Evolutionary conservation across 1,284 basidiomycete genomes (phyloP), one percentile per base, ranked within the genome.

Genomic region (Moesziomyces antarcticus): DNA sequence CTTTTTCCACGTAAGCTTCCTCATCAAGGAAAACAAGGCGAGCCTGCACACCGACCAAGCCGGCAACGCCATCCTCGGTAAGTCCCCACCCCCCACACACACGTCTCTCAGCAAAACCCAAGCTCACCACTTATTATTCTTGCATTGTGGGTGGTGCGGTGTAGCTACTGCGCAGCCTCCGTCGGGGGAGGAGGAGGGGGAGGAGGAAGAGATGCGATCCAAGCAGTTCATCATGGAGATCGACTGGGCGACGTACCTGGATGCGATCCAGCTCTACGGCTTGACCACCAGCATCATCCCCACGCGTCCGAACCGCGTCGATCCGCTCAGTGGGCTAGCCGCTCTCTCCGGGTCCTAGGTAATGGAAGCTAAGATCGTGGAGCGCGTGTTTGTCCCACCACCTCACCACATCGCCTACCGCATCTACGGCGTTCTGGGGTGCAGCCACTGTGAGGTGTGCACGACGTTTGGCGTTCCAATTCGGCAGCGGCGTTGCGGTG

Each of bases 1-100:
- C 81, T 86, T 96, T 21, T 97, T 97, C 83, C 93, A 96, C 78
- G 87, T 96, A 2, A 94, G 93, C 0, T 97, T 97, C 85, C 87
- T 95, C 54, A 91, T 97, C 50, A 88, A 92, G 47, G 93, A 96
- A 75, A 92, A 91, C 14, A 89, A 89, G 79, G 92, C 90, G 49
- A 89, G 73, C 5, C 59, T 84, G 22, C 51, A 70, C 8, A 37
- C 88, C 88, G 45, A 87, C 47, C 86, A 89, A 5, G 86, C 90
- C 0, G 90, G 89, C 1, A 91, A 92, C 77, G 91, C 91, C 3
- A 85, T 90, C 8, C 88, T 94, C 41, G 90, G 93, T 94, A 79
- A 74, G 89, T 61, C 5, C 8, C 45, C 0, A n/a, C 50, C 24
- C 18, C n/a, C 11, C 43, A 27, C 25, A 13, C 30, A 3, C 30